phyloP scores from a whole-genome alignment of 2,329 filamentous ascomycete genomes.

The Fusarium luffae region DNA sequence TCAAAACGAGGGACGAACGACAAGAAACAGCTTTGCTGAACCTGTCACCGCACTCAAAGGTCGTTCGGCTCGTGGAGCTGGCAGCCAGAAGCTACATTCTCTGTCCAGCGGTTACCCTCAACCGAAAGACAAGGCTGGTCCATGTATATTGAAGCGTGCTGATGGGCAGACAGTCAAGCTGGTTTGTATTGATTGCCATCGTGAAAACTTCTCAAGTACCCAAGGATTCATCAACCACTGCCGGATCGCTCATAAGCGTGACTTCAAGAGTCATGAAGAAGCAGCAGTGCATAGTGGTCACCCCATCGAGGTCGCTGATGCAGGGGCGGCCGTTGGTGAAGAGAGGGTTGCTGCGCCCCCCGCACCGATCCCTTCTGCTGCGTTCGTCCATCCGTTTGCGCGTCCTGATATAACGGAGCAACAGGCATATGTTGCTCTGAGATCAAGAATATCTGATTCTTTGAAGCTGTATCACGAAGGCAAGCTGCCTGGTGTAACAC shows the following conservation, averaged over 20 bases:
- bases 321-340: slow-evolving; percentile 34
- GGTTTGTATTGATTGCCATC: slow-evolving; percentile 86
- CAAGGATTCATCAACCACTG: slow-evolving; percentile 99
- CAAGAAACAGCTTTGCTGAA: slow-evolving; percentile 74
- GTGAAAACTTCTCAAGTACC: slow-evolving; percentile 93
- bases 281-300: slow-evolving; percentile 90
- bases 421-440: slow-evolving; percentile 62
- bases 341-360: slow-evolving; percentile 39
- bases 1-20: slow-evolving; percentile 76
- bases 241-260: slow-evolving; percentile 91
- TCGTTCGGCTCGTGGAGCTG: slow-evolving; percentile 60
- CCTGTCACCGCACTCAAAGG: slow-evolving; percentile 58
- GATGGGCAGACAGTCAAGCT: slow-evolving; percentile 90
- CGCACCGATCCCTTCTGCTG: slow-evolving; percentile 20
- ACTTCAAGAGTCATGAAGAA: slow-evolving; percentile 96
- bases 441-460: slow-evolving; percentile 65
- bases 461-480: slow-evolving; percentile 64
- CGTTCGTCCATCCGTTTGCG: slow-evolving; percentile 51
- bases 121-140: slow-evolving; percentile 83
- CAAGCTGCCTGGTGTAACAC: slow-evolving; percentile 60
- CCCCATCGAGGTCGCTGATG: slow-evolving; percentile 68
- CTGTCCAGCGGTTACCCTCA: slow-evolving; percentile 76
- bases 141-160: slow-evolving; percentile 85
- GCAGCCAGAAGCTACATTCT: slow-evolving; percentile 73
- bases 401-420: slow-evolving; percentile 62